A percentile compares a stretch with the other conserved stretches of the same genome.
phyloP scores from a whole-genome alignment of 2,329 filamentous ascomycete species.

The Xylariaceae sp. region DNA sequence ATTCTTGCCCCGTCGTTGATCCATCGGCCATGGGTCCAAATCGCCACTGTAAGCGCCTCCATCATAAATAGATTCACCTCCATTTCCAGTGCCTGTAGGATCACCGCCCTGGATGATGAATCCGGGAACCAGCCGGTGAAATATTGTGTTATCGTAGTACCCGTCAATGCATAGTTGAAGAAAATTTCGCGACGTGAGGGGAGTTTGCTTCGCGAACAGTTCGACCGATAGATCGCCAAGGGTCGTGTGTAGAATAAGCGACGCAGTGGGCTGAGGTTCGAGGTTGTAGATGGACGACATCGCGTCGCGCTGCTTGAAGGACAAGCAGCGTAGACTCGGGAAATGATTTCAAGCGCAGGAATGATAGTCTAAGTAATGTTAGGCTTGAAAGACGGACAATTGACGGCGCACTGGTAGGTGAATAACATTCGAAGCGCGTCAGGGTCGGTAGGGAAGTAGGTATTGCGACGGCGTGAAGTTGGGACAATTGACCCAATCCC shows the following conservation, averaged over 20 bases:
- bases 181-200: constrained; percentile 89
- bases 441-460: too few relatives aligned
- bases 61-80: constrained; percentile 88
- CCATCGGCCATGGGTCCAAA: constrained; percentile 67
- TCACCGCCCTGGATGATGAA: constrained; percentile 96
- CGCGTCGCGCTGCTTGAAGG: neutral
- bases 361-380: neutral
- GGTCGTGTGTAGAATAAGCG: constrained; percentile 85
- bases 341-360: neutral
- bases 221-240: constrained; percentile 84
- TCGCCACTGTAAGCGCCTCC: constrained; percentile 69
- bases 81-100: constrained; percentile 84
- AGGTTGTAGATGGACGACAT: constrained; percentile 94
- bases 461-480: too few relatives aligned
- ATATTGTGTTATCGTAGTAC: constrained; percentile 90
- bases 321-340: neutral
- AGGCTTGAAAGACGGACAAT: neutral
- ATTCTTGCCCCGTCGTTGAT: constrained; percentile 57
- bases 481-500: too few relatives aligned
- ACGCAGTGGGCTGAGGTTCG: constrained; percentile 89
- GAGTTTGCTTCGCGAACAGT: constrained; percentile 91
- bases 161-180: constrained; percentile 90
- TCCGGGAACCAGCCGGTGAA: constrained; percentile 85
- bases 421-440: too few relatives aligned
- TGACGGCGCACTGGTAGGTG: too few relatives aligned